A percentile compares a stretch with the other conserved stretches of the same genome.
Evolutionary conservation across 2,329 filamentous ascomycete genomes (phyloP).

Genomic region (Aspergillus bombycis): DNA sequence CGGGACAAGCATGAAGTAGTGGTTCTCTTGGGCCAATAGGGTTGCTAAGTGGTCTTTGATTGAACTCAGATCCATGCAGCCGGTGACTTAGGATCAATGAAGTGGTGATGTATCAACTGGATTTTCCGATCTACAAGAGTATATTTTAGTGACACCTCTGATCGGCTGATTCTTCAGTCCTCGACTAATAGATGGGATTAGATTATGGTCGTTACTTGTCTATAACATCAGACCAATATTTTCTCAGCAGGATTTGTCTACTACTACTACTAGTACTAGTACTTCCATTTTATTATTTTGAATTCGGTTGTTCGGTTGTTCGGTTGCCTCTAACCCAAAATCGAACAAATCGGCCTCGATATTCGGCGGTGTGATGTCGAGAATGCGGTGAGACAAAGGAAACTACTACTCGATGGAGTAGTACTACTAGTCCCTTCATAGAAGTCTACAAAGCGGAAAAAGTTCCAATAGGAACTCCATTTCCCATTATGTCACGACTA

Average conservation of each 20-base stretch:
- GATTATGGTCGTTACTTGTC: neutral
- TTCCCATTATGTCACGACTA: neutral
- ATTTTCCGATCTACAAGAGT: neutral
- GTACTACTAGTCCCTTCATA: neutral
- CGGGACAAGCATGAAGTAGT: constrained; percentile 3
- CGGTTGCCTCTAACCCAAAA: neutral
- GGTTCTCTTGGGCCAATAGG: constrained; percentile 7
- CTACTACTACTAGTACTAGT: no score
- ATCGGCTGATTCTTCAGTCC: neutral
- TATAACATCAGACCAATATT: neutral
- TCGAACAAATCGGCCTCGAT: neutral
- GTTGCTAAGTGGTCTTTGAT: neutral
- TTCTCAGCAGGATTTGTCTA: neutral
- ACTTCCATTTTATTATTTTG: neutral
- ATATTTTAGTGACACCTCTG: neutral
- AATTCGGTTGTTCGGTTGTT: neutral
- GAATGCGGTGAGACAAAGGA: constrained; percentile 9
- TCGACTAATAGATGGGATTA: neutral
- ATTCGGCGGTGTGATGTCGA: constrained; percentile 10
- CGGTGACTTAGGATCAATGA: neutral
- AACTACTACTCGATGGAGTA: no score
- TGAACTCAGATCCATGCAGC: neutral
- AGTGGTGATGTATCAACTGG: constrained; percentile 3
- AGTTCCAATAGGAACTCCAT: neutral
- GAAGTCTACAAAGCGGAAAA: neutral